phyloP scores from a whole-genome alignment of 768 basidiomycete species.

The Lyophyllum decastes region DNA sequence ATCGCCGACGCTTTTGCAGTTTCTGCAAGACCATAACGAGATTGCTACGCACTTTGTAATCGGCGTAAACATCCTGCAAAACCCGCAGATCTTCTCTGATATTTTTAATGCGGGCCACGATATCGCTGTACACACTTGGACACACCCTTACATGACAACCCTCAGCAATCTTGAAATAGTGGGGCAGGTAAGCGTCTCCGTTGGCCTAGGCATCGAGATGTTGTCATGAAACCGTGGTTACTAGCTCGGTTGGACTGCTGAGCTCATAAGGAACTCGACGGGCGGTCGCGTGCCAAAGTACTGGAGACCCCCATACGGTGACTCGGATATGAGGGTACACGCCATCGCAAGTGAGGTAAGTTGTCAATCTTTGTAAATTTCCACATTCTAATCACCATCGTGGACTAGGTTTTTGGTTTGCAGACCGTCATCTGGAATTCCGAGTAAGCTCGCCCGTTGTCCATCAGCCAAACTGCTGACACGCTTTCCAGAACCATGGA shows the following conservation, averaged over 20 bases:
- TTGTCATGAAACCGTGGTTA: not conserved
- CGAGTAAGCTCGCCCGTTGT: conserved; percentile 52
- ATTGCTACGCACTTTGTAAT: conserved; percentile 91
- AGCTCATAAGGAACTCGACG: conserved; percentile 77
- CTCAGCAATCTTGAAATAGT: conserved; percentile 68
- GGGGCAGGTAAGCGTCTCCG: conserved; percentile 47
- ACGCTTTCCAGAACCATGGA: conserved; percentile 59
- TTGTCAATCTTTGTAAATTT: not conserved
- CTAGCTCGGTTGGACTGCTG: conserved; percentile 78
- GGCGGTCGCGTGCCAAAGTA: conserved; percentile 69
- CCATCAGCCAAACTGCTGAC: not conserved
- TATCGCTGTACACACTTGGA: conserved; percentile 64
- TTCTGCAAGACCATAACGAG: conserved; percentile 64
- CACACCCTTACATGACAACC: conserved; percentile 82
- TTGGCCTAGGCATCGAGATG: not conserved
- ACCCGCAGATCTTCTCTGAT: conserved; percentile 54
- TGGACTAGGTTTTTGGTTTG: conserved; percentile 64
- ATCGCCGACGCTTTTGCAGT: conserved; percentile 56
- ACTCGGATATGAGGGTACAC: conserved; percentile 79
- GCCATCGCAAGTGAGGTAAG: conserved; percentile 80
- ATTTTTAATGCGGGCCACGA: conserved; percentile 51
- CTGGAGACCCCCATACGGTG: conserved; percentile 91
- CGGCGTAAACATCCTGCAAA: conserved; percentile 68
- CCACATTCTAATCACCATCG: not conserved
- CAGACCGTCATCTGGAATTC: conserved; percentile 89